phyloP scores from a whole-genome alignment of 2,329 filamentous ascomycete genomes.

The Colletotrichum tofieldiae region DNA sequence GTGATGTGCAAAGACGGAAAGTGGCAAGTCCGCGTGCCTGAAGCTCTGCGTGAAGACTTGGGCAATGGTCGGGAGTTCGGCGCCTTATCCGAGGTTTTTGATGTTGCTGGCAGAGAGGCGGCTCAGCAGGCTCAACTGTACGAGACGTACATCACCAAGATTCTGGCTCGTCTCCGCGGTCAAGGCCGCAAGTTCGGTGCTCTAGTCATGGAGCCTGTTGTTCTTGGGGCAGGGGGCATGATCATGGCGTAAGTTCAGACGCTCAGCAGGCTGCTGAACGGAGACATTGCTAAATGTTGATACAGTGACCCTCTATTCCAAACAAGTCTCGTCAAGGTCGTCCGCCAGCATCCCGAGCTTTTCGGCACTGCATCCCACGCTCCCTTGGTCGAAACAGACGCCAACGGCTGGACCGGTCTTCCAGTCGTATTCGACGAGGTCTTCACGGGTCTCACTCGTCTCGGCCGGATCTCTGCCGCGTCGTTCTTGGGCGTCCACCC shows the following conservation, averaged over 20 bases:
- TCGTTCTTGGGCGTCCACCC: slow-evolving; percentile 78
- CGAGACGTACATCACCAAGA: slow-evolving; percentile 70
- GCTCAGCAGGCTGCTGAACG: not conserved
- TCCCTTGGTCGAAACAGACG: slow-evolving; percentile 36
- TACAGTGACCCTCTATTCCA: slow-evolving; percentile 87
- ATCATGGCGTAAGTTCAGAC: slow-evolving; percentile 74
- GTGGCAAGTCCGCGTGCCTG: slow-evolving; percentile 76
- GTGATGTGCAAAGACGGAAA: slow-evolving; percentile 76
- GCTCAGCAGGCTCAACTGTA: slow-evolving; percentile 68
- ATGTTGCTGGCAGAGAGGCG: slow-evolving; percentile 65
- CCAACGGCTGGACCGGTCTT: slow-evolving; percentile 76
- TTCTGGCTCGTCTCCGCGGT: slow-evolving; percentile 65
- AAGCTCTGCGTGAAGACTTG: slow-evolving; percentile 62
- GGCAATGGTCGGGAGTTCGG: slow-evolving; percentile 61
- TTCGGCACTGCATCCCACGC: slow-evolving; percentile 58
- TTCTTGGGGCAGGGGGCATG: slow-evolving; percentile 90
- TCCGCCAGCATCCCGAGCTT: slow-evolving; percentile 72
- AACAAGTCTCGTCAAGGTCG: slow-evolving; percentile 76
- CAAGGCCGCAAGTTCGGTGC: slow-evolving; percentile 81
- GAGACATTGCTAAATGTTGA: slow-evolving; percentile 31
- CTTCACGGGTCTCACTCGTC: slow-evolving; percentile 87
- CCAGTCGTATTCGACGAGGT: slow-evolving; percentile 90
- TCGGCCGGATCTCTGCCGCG: slow-evolving; percentile 80
- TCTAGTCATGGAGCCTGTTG: slow-evolving; percentile 84
- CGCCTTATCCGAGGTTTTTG: slow-evolving; percentile 72